A percentile compares a stretch with the other conserved stretches of the same genome.
phyloP scores from a whole-genome alignment of 441 rosid genomes.

The Breynia disticha region DNA sequence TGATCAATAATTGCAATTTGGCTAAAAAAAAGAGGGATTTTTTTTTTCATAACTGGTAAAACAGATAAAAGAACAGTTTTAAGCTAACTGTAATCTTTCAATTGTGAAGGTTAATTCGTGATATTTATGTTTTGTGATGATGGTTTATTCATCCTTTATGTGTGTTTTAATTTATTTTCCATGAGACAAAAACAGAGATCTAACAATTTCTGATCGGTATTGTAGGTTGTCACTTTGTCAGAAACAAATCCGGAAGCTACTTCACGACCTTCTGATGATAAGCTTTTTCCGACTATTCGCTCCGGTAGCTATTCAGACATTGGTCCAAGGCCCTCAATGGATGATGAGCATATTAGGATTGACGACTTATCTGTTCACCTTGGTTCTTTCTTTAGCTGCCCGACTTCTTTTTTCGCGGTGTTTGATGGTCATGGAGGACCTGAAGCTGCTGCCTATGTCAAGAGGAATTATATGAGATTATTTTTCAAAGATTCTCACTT shows the following conservation, averaged over 20 bases:
- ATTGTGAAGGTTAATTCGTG: too few species aligned
- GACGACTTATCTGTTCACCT: conserved; percentile 63
- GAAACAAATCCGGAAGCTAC: conserved; percentile 25
- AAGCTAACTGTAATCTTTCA: too few species aligned
- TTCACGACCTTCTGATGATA: conserved; percentile 24
- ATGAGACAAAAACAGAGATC: conserved; percentile 2
- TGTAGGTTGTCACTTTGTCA: conserved; percentile 32
- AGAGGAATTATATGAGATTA: conserved; percentile 57
- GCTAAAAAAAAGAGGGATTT: too few species aligned
- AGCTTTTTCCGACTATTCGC: conserved; percentile 45
- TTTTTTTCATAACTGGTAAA: too few species aligned
- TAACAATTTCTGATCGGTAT: conserved; percentile 6
- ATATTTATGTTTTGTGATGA: too few species aligned
- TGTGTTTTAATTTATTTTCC: too few species aligned
- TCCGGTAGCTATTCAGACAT: conserved; percentile 76
- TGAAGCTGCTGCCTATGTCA: conserved; percentile 63
- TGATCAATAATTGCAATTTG: too few species aligned
- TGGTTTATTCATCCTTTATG: too few species aligned
- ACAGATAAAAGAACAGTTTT: too few species aligned
- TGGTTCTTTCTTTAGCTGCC: conserved; percentile 51
- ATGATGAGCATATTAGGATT: conserved; percentile 75
- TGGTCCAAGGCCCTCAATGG: conserved; percentile 63
- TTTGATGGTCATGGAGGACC: conserved; percentile 92
- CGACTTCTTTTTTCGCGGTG: conserved; percentile 77
- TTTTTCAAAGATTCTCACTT: conserved; percentile 55